Evolutionary conservation across 305 asterid genomes (phyloP), one percentile per base, ranked within the genome.

Genomic region (Fraxinus paxiana): DNA sequence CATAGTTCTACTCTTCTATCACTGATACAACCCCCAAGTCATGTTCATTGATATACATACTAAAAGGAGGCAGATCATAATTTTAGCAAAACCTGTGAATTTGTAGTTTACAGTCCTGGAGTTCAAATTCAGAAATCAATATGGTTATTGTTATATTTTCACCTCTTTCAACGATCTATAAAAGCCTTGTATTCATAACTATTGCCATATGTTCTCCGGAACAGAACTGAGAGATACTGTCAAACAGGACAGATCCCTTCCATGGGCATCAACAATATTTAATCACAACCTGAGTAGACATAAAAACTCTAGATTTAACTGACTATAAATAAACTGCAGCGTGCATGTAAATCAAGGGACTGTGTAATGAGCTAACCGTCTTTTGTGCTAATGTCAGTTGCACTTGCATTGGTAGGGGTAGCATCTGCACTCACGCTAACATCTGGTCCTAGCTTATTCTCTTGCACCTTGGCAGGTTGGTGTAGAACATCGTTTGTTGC

Each of bases 331-430:
- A 43, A 26, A 30, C 22, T 37, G 75, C 43, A 35, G 67, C 56
- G 22, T 61, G 75, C 75, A 24, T n/a, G 15, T 46, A 63, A 35
- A 4, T 20, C 18, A 43, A 63, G 61, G 33, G 24, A 31, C 15
- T 2, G 65, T n/a, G 59, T 35, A 75, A 26, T 41, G 28, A 30
- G 80, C 83, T 83, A 34, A 86, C 90, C 88, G 65, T 88, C 87
- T 87, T 85, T 89, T 85, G 84, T 83, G 85, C 87, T 80, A 48
- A 76, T 80, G 80, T 85, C 88, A 48, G 87, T 78, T 79, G 86
- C 88, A 48, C 86, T 78, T 79, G 86, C 35, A 24, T 59, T 84
- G n/a, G 84, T 34, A 20, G 88, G 79, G 72, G 84, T 79, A 75
- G 51, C 79, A 61, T 86, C 63, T 24, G 83, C 48, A 41, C 81